Percentiles rank a stretch among this genome's conserved stretches.
Evolutionary conservation across 345 rosid genomes (phyloP).

Genomic region (Gynandropsis gynandra): DNA sequence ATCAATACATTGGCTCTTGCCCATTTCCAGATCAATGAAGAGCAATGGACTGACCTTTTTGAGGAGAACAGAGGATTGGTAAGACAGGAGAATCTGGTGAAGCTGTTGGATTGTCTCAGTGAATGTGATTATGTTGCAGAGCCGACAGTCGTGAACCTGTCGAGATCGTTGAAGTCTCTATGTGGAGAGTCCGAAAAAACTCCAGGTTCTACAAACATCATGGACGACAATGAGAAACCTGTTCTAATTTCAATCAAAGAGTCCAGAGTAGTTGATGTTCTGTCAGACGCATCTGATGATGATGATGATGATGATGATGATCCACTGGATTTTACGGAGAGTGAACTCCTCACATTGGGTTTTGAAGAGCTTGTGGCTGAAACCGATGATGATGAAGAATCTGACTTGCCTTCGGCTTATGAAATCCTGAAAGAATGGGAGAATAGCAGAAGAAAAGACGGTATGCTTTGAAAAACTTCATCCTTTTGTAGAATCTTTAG

Average conservation of each 20-base stretch:
- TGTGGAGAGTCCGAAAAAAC: constrained; percentile 30
- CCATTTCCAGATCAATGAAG: constrained; percentile 72
- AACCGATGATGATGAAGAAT: constrained; percentile 7
- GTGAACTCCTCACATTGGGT: constrained; percentile 30
- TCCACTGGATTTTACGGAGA: constrained; percentile 26
- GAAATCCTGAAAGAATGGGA: constrained; percentile 70
- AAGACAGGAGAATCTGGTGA: constrained; percentile 32
- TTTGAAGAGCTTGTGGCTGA: constrained; percentile 23
- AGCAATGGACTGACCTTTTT: constrained; percentile 61
- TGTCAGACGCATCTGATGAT: background rate
- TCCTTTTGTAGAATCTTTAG: too few species aligned
- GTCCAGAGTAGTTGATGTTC: background rate
- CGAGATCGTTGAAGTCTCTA: constrained; percentile 42
- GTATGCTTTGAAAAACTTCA: constrained; percentile 17
- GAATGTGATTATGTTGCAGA: constrained; percentile 44
- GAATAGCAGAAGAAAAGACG: constrained; percentile 34
- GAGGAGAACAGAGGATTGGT: constrained; percentile 36
- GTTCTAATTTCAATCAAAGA: background rate
- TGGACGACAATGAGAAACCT: constrained; percentile 5
- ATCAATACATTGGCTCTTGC: constrained; percentile 56
- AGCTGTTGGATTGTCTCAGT: constrained; percentile 40
- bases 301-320: constrained; percentile 11
- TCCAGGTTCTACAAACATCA: constrained; percentile 17
- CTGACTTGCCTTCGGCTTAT: constrained; percentile 48
- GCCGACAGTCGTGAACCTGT: constrained; percentile 52